phyloP scores from a whole-genome alignment of 2,329 filamentous ascomycete genomes.

The Dryadomyces quercus-mongolicae region DNA sequence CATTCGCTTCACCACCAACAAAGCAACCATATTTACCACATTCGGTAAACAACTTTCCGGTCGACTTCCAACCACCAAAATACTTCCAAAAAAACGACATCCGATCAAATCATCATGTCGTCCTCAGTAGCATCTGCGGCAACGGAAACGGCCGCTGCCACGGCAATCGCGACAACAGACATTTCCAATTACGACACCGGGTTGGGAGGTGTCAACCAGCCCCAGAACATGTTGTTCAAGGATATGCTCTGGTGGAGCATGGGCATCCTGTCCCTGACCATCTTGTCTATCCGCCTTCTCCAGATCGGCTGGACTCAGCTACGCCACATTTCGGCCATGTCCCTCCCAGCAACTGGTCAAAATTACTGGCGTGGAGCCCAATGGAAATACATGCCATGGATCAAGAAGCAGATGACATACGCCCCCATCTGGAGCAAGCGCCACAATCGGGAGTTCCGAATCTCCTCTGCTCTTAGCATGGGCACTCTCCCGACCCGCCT shows the following conservation, averaged over 20 bases:
- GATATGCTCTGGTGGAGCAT: slow-evolving; percentile 49
- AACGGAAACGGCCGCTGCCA: not conserved
- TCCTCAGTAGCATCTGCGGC: not conserved
- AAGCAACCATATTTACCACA: too few relatives aligned
- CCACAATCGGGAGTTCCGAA: slow-evolving; percentile 42
- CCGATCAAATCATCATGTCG: not conserved
- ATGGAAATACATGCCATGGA: slow-evolving; percentile 46
- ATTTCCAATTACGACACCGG: slow-evolving; percentile 43
- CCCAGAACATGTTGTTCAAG: slow-evolving; percentile 43
- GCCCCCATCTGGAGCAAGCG: slow-evolving; percentile 53
- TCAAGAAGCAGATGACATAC: slow-evolving; percentile 52
- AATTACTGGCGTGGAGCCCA: slow-evolving; percentile 46
- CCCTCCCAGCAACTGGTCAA: slow-evolving; percentile 36
- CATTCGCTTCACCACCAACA: too few relatives aligned
- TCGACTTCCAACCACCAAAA: not conserved
- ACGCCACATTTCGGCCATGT: slow-evolving; percentile 48
- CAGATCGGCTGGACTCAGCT: slow-evolving; percentile 44
- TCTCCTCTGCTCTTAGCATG: slow-evolving; percentile 32
- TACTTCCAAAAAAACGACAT: not conserved
- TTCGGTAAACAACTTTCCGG: too few relatives aligned
- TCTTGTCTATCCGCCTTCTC: slow-evolving; percentile 40
- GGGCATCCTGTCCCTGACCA: slow-evolving; percentile 39
- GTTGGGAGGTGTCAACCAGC: slow-evolving; percentile 49
- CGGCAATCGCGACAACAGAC: slow-evolving; percentile 8
- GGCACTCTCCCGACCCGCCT: slow-evolving; percentile 55